Evolutionary conservation across 2,329 filamentous ascomycete genomes (phyloP).

Genomic region (Thielaviopsis populi): DNA sequence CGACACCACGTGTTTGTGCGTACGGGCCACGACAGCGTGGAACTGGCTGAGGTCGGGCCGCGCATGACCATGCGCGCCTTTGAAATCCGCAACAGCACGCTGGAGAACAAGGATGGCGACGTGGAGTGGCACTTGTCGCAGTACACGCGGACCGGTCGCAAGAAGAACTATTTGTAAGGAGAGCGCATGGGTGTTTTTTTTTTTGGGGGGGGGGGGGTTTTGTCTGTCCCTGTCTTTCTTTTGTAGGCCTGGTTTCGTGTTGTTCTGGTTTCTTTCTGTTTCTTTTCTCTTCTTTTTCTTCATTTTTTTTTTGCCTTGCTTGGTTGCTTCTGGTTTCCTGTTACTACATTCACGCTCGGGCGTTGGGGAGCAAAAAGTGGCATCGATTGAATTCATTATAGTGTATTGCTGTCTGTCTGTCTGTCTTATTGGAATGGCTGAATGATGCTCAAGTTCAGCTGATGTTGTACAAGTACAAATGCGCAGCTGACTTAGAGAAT

Average conservation of each 20-base stretch:
- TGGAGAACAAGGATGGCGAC: conserved; percentile 91
- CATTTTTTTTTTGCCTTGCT: no score
- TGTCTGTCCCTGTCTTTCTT: neutral
- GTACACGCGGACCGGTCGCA: conserved; percentile 81
- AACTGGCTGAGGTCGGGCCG: conserved; percentile 78
- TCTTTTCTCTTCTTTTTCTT: conserved; percentile 1
- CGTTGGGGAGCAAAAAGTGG: conserved; percentile 16
- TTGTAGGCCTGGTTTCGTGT: neutral
- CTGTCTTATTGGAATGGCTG: neutral
- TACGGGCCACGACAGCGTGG: conserved; percentile 78
- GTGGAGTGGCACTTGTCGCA: conserved; percentile 94
- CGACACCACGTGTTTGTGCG: conserved; percentile 73
- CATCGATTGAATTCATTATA: neutral
- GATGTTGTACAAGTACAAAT: no score
- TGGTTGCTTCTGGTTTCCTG: neutral
- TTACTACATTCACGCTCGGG: conserved; percentile 3
- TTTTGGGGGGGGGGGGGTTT: neutral
- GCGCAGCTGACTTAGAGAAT: neutral
- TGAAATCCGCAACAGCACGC: conserved; percentile 77
- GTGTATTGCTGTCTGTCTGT: neutral
- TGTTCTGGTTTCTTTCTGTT: neutral
- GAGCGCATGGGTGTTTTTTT: no score
- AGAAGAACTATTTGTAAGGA: conserved; percentile 85
- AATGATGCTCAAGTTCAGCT: neutral
- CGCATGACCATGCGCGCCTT: conserved; percentile 96